Base-by-base conservation (phyloP, 352 stramenopile genomes). In the Globisporangium irregulare region DNA sequence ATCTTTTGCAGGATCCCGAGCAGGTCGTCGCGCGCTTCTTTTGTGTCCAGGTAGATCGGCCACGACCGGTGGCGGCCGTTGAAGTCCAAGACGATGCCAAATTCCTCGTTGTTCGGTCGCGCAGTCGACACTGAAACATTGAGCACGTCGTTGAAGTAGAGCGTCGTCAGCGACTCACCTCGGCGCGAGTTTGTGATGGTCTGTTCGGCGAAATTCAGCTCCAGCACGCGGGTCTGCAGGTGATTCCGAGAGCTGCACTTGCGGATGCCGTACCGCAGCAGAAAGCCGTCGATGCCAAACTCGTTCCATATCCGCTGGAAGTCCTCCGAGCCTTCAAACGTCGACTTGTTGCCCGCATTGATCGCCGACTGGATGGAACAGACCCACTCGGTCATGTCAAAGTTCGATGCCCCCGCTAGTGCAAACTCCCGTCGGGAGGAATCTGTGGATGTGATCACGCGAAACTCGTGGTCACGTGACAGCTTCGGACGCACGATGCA, bases 201-300 rank as follows among this genome's bases (percentile, higher is more conserved):
- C 64, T 93, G 84, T 43, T 95, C 88, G 9, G 87, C 87, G 74
- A 95, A 95, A 53, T 95, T 95, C 22, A 95, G 73, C 66, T 95
- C 88, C 8, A 95, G 75, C 36, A 95, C 86, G 36, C 88, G 81
- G 56, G 88, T 95, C 65, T 93, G 88, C 64, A 95, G 76, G 50
- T 89, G 82, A 73, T 93, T 93, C 34, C 85, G 76, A 14, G 76
- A 82, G 53, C 83, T 94, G 59, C 82, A 84, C 67, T 95, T 95
- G 50, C 88, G 86, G 9, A 95, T 79, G 15, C 88, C 88, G 55
- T 95, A 95, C 22, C 86, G 88, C 36, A 95, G 72, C 53, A 95
- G 65, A 64, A 95, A 92, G 8, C 86, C 86, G 50, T 93, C 75
- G 32, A 95, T 93, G 20, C 88, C 88, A 0, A 79, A 72, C 70